Percentiles rank a stretch among this genome's conserved stretches.
phyloP scores from a whole-genome alignment of 768 basidiomycete species.

The Trametes coccinea region DNA sequence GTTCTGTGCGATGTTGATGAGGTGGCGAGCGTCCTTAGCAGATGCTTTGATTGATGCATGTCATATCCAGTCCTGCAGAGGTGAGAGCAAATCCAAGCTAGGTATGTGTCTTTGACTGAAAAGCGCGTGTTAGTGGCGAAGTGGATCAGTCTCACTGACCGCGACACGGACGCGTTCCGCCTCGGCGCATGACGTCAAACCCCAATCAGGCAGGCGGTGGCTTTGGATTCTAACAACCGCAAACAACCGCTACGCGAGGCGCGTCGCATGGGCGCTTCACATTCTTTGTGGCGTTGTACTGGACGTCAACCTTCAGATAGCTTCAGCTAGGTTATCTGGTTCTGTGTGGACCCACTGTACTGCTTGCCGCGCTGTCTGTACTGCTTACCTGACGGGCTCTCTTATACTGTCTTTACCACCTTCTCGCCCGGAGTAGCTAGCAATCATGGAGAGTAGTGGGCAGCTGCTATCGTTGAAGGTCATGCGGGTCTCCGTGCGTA shows the following conservation, averaged over 20 bases:
- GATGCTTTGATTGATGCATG: slow-evolving; percentile 1
- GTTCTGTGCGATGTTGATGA: neutral
- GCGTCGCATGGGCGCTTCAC: neutral
- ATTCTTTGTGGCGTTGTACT: no score
- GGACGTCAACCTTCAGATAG: no score
- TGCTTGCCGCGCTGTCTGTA: no score
- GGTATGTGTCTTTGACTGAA: neutral
- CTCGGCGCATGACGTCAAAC: slow-evolving; percentile 26
- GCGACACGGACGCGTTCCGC: slow-evolving; percentile 7
- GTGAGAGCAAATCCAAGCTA: neutral
- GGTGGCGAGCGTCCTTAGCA: neutral
- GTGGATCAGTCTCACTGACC: no score
- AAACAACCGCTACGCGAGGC: slow-evolving; percentile 23
- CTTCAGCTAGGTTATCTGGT: no score
- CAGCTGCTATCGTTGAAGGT: slow-evolving; percentile 81
- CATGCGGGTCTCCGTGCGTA: slow-evolving; percentile 83
- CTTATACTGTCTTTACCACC: neutral
- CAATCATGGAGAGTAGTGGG: slow-evolving; percentile 49
- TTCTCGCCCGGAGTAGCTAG: neutral
- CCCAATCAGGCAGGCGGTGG: slow-evolving; percentile 18
- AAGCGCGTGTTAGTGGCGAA: neutral
- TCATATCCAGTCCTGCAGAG: neutral
- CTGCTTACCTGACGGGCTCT: no score
- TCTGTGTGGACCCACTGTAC: no score
- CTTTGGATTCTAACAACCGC: slow-evolving; percentile 28